phyloP scores from a whole-genome alignment of 306 rosid species.

The Ammopiptanthus mongolicus region DNA sequence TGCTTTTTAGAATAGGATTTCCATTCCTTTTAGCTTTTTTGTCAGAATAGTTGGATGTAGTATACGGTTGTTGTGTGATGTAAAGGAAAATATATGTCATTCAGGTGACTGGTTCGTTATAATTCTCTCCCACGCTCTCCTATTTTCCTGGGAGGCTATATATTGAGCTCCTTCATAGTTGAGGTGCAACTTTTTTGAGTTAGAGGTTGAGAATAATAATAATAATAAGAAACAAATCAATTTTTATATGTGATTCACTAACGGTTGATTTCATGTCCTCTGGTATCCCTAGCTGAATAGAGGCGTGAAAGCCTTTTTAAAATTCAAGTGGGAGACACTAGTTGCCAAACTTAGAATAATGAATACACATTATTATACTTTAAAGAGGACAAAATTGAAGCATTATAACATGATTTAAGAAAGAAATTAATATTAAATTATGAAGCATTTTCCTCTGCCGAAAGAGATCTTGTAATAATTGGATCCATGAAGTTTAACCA shows the following conservation, averaged over 20 bases:
- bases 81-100: background rate
- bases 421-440: background rate
- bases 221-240: background rate
- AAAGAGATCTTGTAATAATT: background rate
- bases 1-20: background rate
- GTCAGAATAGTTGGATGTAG: background rate
- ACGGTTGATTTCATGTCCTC: background rate
- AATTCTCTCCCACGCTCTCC: background rate
- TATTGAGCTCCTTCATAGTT: background rate
- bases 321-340: background rate
- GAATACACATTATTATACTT: background rate
- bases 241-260: background rate
- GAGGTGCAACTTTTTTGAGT: background rate
- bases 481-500: background rate
- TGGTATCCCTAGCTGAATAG: background rate
- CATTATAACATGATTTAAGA: background rate
- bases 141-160: background rate
- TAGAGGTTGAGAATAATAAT: background rate
- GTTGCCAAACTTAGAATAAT: background rate
- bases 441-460: background rate
- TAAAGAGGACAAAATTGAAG: background rate
- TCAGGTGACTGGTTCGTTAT: background rate
- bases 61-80: background rate
- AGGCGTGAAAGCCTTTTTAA: background rate
- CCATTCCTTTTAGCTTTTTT: background rate